Conservation (phyloP, 495 filamentous ascomycete species). For the Hypoxylon intermedium region DNA sequence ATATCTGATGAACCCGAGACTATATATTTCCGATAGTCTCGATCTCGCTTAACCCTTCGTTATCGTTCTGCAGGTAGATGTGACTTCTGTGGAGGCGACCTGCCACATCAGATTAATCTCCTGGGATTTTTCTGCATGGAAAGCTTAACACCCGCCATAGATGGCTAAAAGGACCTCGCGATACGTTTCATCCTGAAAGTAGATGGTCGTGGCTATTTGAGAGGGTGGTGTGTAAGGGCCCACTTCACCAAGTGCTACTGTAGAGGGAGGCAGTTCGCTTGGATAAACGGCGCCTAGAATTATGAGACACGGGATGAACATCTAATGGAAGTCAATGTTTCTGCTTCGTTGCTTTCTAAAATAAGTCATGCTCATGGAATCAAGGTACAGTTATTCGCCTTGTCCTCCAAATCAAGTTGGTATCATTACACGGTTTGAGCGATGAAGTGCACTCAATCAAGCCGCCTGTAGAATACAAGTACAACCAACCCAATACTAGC, state of each 20-base stretch:
- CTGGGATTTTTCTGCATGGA: slow-evolving; percentile 12
- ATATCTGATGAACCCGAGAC: neutral
- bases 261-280: slow-evolving; percentile 35
- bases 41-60: neutral
- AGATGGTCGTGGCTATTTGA: slow-evolving; percentile 18
- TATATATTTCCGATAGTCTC: slow-evolving; percentile 1
- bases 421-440: slow-evolving; percentile 14
- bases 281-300: slow-evolving; percentile 29
- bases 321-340: neutral
- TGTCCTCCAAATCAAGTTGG: slow-evolving; percentile 1
- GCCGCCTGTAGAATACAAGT: slow-evolving; percentile 11
- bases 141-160: slow-evolving; percentile 16
- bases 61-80: slow-evolving; percentile 16
- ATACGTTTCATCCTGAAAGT: slow-evolving; percentile 11
- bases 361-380: too few species aligned
- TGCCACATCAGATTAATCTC: slow-evolving; percentile 22
- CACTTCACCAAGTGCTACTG: slow-evolving; percentile 24
- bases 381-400: slow-evolving; percentile 4
- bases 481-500: neutral
- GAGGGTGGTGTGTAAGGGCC: neutral
- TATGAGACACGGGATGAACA: slow-evolving; percentile 2
- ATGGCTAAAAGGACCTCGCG: slow-evolving; percentile 30
- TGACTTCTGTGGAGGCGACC: slow-evolving; percentile 2
- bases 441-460: neutral
- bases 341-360: neutral